A percentile compares a stretch with the other conserved stretches of the same genome.
phyloP scores from a whole-genome alignment of 805 yeast genomes.

The Candida piceae region DNA sequence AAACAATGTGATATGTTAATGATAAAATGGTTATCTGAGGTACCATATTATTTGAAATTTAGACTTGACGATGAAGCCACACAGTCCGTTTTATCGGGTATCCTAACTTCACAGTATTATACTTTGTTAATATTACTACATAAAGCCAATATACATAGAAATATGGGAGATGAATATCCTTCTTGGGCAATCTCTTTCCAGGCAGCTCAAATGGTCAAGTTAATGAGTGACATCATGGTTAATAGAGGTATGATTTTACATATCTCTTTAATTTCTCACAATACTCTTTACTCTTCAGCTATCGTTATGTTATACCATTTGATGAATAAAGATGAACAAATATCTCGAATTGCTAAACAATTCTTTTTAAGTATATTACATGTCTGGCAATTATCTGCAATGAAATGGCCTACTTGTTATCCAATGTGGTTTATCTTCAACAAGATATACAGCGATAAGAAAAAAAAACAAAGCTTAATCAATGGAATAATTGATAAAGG shows the following conservation, averaged over 20 bases:
- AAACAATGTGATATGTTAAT: conserved; percentile 67
- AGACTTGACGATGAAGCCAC: conserved; percentile 48
- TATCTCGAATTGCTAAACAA: conserved; percentile 21
- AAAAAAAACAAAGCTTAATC: conserved; percentile 12
- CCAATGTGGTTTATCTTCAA: conserved; percentile 51
- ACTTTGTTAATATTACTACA: conserved; percentile 67
- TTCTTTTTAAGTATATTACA: conserved; percentile 19
- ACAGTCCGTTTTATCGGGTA: conserved; percentile 53
- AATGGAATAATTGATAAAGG: conserved; percentile 7
- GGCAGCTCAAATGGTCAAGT: conserved; percentile 70
- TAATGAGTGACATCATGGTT: conserved; percentile 51
- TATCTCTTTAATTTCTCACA: conserved; percentile 35
- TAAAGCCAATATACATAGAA: conserved; percentile 56
- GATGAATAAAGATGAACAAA: conserved; percentile 21
- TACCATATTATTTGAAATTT: conserved; percentile 61
- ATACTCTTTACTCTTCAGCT: conserved; percentile 51
- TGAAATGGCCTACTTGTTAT: conserved; percentile 50
- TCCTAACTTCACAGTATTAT: conserved; percentile 66
- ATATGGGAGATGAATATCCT: conserved; percentile 33
- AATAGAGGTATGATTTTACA: conserved; percentile 45
- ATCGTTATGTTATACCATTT: conserved; percentile 69
- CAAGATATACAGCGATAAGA: conserved; percentile 32
- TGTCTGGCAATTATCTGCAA: conserved; percentile 36
- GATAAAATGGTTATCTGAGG: conserved; percentile 68
- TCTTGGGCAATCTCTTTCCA: conserved; percentile 80